Base-by-base conservation (phyloP, 257 asterid genomes). In the Penstemon barbatus region DNA sequence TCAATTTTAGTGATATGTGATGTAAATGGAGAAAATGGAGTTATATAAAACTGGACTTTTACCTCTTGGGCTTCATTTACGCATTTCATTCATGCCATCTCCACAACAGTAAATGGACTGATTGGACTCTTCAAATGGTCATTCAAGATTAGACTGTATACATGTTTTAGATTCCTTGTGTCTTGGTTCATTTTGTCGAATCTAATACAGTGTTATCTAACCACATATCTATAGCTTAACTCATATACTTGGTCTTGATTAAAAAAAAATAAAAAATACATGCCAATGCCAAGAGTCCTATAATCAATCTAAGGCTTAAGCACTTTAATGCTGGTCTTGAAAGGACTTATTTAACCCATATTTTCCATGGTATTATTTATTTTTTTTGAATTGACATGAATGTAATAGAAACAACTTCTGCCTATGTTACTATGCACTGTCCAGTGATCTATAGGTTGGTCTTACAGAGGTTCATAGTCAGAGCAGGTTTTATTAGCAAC, bases 21-120 rank as follows among this genome's bases (percentile, higher is more conserved):
- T n/a, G 57, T 25, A 73, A 40, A 36, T 13, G 49, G 65, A 53
- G 57, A 52, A 42, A 39, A 63, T 25, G 52, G 7, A 61, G 55
- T 60, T 37, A 43, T 56, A 49, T 40, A 71, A 43, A 25, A 2
- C 7, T 38, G 15, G 40, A n/a, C 4, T 53, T 44, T 55, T 55
- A 25, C 58, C 55, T 49, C 7, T 3, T 18, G 49, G 51, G 11
- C 18, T 64, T 71, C 7, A 64, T 62, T 18, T 41, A 54, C 46
- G 33, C 37, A 38, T 12, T 4, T 37, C 46, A 15, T 44, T 37
- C 57, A 38, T 37, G 48, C 3, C 42, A 41, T 59, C 43, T 18
- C 61, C 7, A 25, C n/a, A 0, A 9, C n/a, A 7, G 66, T 57
- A 41, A 25, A 57, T 69, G 66, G 49, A 5, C 46, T 57, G 41